These are phyloP conservation scores for Linnemannia hyalina DNA, from an alignment of 192 early-diverging fungal genomes.

Conservation along the genomic window DNA sequence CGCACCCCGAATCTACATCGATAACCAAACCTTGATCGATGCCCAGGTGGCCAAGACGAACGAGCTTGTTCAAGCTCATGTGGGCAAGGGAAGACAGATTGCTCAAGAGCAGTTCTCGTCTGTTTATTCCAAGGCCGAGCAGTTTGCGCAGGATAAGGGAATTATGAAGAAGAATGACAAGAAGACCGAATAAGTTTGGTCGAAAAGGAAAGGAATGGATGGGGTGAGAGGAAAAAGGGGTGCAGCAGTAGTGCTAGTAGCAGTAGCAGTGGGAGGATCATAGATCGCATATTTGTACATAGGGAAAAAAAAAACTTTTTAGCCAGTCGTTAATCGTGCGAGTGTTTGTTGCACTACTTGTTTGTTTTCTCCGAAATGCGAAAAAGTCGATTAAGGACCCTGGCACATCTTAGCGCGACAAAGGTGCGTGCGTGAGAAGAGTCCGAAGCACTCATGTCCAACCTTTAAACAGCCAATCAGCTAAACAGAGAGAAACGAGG, in stretches of 20 bases:
- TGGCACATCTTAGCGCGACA: no score
- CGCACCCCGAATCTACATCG: slow-evolving; percentile 42
- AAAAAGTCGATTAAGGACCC: no score
- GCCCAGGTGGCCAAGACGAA: slow-evolving; percentile 41
- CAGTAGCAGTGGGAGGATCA: not conserved
- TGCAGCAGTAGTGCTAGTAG: not conserved
- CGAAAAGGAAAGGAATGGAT: not conserved
- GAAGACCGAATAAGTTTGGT: slow-evolving; percentile 29
- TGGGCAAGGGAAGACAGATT: slow-evolving; percentile 34
- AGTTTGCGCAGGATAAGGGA: slow-evolving; percentile 42
- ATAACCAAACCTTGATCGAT: slow-evolving; percentile 45
- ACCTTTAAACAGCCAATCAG: no score
- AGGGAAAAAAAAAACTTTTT: not conserved
- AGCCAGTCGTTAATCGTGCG: not conserved
- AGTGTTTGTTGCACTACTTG: not conserved
- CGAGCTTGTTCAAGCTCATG: slow-evolving; percentile 25
- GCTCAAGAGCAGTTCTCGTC: slow-evolving; percentile 26
- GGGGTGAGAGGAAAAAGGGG: not conserved
- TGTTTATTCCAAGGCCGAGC: slow-evolving; percentile 35
- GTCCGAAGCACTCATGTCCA: no score
- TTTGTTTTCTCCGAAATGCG: no score
- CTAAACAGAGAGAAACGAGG: not conserved
- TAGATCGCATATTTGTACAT: not conserved
- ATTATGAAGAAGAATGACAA: slow-evolving; percentile 40
- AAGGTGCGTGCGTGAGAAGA: no score